These are phyloP conservation scores for Phytophthora sp. DNA, from an alignment of 352 stramenopile genomes.

Conservation along the genomic window DNA sequence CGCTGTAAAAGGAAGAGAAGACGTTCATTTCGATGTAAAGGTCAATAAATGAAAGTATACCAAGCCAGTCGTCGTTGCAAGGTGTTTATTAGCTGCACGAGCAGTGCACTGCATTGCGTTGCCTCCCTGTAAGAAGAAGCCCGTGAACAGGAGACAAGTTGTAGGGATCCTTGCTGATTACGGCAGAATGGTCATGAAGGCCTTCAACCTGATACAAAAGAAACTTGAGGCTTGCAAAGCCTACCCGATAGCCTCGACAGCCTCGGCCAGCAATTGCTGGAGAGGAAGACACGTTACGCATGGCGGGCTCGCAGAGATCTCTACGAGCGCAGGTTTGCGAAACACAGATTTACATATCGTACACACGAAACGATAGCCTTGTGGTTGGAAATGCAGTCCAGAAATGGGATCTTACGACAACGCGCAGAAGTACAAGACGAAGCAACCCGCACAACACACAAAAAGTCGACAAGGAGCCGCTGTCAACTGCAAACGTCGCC, in stretches of 20 bases:
- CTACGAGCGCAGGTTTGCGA: too few species aligned
- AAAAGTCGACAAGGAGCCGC: slow-evolving; percentile 11
- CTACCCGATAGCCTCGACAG: slow-evolving; percentile 11
- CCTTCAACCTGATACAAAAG: slow-evolving; percentile 34
- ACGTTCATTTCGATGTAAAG: slow-evolving; percentile 51
- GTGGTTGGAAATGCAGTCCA: too few species aligned
- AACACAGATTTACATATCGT: too few species aligned
- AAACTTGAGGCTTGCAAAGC: slow-evolving; percentile 22
- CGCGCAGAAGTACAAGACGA: background rate
- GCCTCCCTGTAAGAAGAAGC: background rate
- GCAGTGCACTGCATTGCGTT: background rate
- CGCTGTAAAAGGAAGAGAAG: slow-evolving; percentile 33
- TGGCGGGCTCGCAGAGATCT: too few species aligned
- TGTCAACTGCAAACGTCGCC: slow-evolving; percentile 19
- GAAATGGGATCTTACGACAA: too few species aligned
- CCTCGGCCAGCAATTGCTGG: slow-evolving; percentile 1
- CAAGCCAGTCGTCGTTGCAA: slow-evolving; percentile 10
- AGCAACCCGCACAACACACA: background rate
- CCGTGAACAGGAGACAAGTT: too few species aligned
- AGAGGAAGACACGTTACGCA: too few species aligned
- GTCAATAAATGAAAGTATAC: slow-evolving; percentile 50
- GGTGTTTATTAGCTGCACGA: too few species aligned
- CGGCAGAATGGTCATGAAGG: slow-evolving; percentile 3
- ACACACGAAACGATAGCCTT: too few species aligned
- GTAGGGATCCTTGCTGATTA: slow-evolving; percentile 20